These are phyloP conservation scores for Fusarium hostae DNA, from an alignment of 2,329 filamentous ascomycete species.

Conservation along the genomic window DNA sequence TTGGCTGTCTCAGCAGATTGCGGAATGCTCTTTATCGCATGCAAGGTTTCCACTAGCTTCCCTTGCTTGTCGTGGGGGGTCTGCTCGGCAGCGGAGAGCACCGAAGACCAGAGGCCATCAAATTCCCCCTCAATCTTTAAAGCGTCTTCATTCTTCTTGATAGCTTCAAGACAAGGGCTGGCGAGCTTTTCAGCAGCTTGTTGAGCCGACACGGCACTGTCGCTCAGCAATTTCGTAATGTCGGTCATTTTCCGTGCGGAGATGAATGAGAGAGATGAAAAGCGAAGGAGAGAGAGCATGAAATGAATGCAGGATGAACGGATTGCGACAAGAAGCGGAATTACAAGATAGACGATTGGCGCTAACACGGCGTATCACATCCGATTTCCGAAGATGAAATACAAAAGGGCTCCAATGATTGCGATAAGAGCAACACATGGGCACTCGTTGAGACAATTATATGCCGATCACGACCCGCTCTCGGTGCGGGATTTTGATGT, in stretches of 20 bases:
- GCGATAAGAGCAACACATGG: slow-evolving; percentile 35
- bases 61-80: slow-evolving; percentile 35
- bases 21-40: slow-evolving; percentile 27
- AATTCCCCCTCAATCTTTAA: slow-evolving; percentile 26
- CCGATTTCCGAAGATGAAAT: neutral
- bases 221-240: slow-evolving; percentile 1
- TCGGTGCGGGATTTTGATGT: slow-evolving; percentile 1
- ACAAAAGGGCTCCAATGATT: slow-evolving; percentile 10
- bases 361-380: neutral
- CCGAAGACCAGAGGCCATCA: slow-evolving; percentile 18
- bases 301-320: neutral
- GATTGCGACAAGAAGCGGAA: slow-evolving; percentile 5
- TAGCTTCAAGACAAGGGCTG: slow-evolving; percentile 6
- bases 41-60: slow-evolving; percentile 37
- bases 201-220: slow-evolving; percentile 10
- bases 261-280: neutral
- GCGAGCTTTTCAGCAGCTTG: slow-evolving; percentile 28
- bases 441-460: slow-evolving; percentile 20
- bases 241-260: slow-evolving; percentile 23
- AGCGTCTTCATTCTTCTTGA: slow-evolving; percentile 16
- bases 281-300: neutral
- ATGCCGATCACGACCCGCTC: slow-evolving; percentile 35
- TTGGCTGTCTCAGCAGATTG: slow-evolving; percentile 14
- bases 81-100: slow-evolving; percentile 34
- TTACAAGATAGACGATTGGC: neutral